phyloP scores from a whole-genome alignment of 2,329 filamentous ascomycete genomes.

The Penicillium verrucosum region DNA sequence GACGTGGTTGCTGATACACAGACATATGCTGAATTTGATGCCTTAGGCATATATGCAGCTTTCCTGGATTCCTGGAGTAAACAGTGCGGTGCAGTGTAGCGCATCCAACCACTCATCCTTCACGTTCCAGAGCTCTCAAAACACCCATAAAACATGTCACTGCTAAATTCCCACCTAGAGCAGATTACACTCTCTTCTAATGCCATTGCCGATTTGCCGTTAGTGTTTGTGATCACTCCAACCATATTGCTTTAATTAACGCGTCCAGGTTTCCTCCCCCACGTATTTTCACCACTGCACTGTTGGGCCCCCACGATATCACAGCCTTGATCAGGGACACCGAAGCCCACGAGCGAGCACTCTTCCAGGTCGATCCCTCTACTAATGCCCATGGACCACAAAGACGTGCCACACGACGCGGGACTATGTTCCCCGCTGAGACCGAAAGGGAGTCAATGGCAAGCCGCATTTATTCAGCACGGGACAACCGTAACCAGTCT shows the following conservation, averaged over 20 bases:
- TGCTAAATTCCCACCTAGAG: slow-evolving; percentile 68
- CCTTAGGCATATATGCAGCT: slow-evolving; percentile 8
- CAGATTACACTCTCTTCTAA: slow-evolving; percentile 74
- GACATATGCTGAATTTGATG: neutral
- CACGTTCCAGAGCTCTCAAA: neutral
- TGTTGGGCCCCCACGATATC: slow-evolving; percentile 85
- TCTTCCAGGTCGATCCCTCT: slow-evolving; percentile 85
- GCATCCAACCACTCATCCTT: neutral
- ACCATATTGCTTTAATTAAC: slow-evolving; percentile 6
- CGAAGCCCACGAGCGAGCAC: slow-evolving; percentile 86
- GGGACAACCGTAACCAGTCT: slow-evolving; percentile 66
- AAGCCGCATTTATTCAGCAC: slow-evolving; percentile 47
- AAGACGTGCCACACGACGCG: slow-evolving; percentile 47
- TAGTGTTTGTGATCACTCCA: slow-evolving; percentile 28
- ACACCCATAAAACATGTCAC: slow-evolving; percentile 55
- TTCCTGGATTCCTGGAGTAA: slow-evolving; percentile 5
- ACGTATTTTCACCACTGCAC: slow-evolving; percentile 93
- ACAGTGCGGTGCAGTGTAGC: slow-evolving; percentile 1
- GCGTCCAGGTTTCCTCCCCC: slow-evolving; percentile 72
- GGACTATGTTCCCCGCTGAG: slow-evolving; percentile 48
- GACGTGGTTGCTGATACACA: neutral
- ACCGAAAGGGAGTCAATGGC: slow-evolving; percentile 42
- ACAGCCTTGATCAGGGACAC: slow-evolving; percentile 93
- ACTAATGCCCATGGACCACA: slow-evolving; percentile 49
- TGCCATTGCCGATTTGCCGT: slow-evolving; percentile 73